Percentiles rank a stretch among this genome's conserved stretches.
These are phyloP conservation scores for Talaromyces atroroseus DNA, from an alignment of 2,329 filamentous ascomycete species.

Conservation along the genomic window DNA sequence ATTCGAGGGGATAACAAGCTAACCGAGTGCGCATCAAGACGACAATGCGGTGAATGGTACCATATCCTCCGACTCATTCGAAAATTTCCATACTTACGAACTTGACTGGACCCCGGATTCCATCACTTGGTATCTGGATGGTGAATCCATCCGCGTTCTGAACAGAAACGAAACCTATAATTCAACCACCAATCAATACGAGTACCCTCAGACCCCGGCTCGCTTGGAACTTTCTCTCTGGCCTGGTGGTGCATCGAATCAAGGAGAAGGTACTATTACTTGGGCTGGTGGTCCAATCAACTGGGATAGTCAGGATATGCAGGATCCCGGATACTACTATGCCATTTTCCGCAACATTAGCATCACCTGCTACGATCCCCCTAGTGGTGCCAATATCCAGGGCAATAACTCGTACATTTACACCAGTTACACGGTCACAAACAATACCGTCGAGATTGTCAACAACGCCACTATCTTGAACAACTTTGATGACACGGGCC, in stretches of 20 bases:
- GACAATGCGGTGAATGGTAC: conserved; percentile 68
- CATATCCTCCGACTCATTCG: conserved; percentile 59
- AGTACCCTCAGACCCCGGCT: conserved; percentile 85
- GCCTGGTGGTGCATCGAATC: conserved; percentile 78
- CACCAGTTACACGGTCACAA: conserved; percentile 59
- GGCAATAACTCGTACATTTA: conserved; percentile 69
- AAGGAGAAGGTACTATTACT: conserved; percentile 69
- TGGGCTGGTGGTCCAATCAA: conserved; percentile 91
- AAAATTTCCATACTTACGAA: conserved; percentile 81
- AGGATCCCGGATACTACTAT: conserved; percentile 82
- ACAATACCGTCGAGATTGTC: conserved; percentile 71
- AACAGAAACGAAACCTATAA: conserved; percentile 82
- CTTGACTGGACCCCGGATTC: conserved; percentile 86
- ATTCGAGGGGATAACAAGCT: neutral
- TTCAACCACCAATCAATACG: conserved; percentile 69
- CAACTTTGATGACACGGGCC: conserved; percentile 74
- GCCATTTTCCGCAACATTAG: conserved; percentile 69
- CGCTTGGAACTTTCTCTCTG: conserved; percentile 92
- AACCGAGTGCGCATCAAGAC: conserved; percentile 47
- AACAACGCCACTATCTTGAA: conserved; percentile 69
- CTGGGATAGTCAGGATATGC: conserved; percentile 77
- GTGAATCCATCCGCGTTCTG: conserved; percentile 66
- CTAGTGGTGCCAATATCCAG: conserved; percentile 58
- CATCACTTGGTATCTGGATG: conserved; percentile 84
- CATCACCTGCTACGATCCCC: conserved; percentile 85